Base-by-base conservation (phyloP, 2,329 filamentous ascomycete species). In the Biscogniauxia sp. region DNA sequence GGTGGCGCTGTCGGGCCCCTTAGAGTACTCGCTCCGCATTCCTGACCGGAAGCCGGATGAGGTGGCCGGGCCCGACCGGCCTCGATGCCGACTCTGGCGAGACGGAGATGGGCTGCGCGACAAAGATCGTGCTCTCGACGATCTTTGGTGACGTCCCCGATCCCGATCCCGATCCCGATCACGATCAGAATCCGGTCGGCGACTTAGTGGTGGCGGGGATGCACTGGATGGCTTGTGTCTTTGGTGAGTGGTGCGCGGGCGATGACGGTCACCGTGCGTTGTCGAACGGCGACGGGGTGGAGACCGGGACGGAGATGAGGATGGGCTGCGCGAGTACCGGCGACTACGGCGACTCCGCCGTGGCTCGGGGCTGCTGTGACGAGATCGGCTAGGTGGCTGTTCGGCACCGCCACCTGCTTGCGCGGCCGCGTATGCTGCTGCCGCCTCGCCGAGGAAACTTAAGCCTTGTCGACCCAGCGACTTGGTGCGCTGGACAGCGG, bases 351-450 rank as follows among this genome's bases (percentile, higher is more conserved):
- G 66, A 25, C 57, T 58, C 9, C 59, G 62, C 5, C 63, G 56
- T 20, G 62, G 58, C 15, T 59, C 53, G 17, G 52, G 58, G 53
- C 60, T 61, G 32, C 54, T 61, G 28, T 67, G 66, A 32, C 61
- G 59, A 15, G 60, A 56, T 3, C 58, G 58, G 55, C 58, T 56
- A 5, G 67, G 62, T 55, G 64, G 55, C 6, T 13, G 41, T 17
- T 55, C 11, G 28, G 28, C 45, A 19, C 56, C 25, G 57, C 62
- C 53, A 26, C 59, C 66, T 17, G 61, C 64, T 41, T 74, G 67
- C 1, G 68, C 59, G 3, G 72, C 69, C 5, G 70, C 66, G 45
- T 72, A 73, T 20, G 70, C 59, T 2, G 68, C 70, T 15, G 72
- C 72, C 0, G 72, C 68, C 59, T 72, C 69, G 52, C 69, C 59